Conservation (phyloP, 2,329 filamentous ascomycete genomes). For the Uncinocarpus reesii region DNA sequence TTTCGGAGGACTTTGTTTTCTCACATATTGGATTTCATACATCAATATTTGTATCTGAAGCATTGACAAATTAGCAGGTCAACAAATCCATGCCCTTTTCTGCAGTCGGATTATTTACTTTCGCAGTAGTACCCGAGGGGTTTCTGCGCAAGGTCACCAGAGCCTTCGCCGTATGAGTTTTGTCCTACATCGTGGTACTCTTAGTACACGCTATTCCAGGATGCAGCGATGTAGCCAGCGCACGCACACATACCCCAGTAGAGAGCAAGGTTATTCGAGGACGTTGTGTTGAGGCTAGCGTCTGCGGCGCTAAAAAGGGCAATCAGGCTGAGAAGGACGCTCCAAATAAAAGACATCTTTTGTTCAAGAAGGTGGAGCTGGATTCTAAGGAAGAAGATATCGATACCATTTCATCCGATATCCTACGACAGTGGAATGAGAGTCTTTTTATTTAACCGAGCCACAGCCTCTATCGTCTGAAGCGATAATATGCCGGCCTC, state of each 20-base stretch:
- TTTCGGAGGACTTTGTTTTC: neutral
- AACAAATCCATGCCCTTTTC: neutral
- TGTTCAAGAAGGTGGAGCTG: neutral
- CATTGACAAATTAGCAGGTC: neutral
- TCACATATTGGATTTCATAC: constrained; percentile 19
- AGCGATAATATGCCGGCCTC: too few species aligned
- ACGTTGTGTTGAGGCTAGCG: constrained; percentile 38
- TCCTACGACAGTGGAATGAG: too few species aligned
- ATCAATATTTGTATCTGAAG: constrained; percentile 20
- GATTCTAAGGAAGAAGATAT: neutral
- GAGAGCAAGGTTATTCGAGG: constrained; percentile 48
- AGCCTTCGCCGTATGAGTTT: constrained; percentile 44
- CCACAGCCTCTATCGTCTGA: too few species aligned
- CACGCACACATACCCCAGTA: constrained; percentile 49
- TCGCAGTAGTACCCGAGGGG: constrained; percentile 14
- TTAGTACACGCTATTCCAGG: neutral
- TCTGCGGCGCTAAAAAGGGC: constrained; percentile 26
- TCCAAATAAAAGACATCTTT: constrained; percentile 23
- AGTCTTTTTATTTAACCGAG: too few species aligned
- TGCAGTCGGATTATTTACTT: constrained; percentile 1
- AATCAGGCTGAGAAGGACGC: constrained; percentile 20
- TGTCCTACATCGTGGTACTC: constrained; percentile 31
- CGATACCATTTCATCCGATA: too few species aligned
- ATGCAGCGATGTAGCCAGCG: neutral
- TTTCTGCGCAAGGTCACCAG: constrained; percentile 13